phyloP scores from a whole-genome alignment of 495 filamentous ascomycete genomes.

The Neurospora intermedia region DNA sequence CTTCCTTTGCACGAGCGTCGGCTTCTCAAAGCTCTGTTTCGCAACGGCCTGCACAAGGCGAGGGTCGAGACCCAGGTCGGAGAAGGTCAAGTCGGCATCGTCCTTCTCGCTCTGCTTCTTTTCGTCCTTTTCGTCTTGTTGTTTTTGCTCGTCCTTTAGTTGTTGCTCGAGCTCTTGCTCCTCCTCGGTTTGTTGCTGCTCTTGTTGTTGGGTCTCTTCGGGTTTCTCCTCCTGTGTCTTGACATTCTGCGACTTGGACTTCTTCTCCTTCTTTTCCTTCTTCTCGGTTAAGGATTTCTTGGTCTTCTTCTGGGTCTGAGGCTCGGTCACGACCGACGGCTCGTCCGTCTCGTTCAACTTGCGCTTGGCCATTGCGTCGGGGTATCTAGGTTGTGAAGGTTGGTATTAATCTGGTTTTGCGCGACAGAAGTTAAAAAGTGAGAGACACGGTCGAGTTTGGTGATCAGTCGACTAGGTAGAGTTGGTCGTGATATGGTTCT shows the following conservation, averaged over 20 bases:
- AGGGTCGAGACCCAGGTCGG: constrained; percentile 61
- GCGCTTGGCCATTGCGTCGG: constrained; percentile 36
- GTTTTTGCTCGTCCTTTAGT: constrained; percentile 1
- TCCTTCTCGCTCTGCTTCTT: constrained; percentile 5
- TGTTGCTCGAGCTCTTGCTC: constrained; percentile 8
- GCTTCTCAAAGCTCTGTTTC: constrained; percentile 70
- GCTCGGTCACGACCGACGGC: constrained; percentile 20
- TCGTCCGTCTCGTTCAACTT: constrained; percentile 44
- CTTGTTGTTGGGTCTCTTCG: background rate
- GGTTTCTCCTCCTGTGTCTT: background rate
- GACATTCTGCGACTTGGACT: constrained; percentile 1
- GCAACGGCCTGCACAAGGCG: constrained; percentile 78
- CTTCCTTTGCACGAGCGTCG: constrained; percentile 75
- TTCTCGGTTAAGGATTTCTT: constrained; percentile 3
- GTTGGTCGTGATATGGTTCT: background rate
- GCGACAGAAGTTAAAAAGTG: background rate
- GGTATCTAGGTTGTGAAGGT: background rate
- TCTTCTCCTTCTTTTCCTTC: constrained; percentile 3
- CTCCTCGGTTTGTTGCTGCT: constrained; percentile 2
- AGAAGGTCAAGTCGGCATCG: constrained; percentile 31
- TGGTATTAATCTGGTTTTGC: background rate
- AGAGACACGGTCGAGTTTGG: background rate
- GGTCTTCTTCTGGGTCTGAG: constrained; percentile 1
- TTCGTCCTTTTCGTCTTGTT: constrained; percentile 2
- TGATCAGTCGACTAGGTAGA: background rate